These are phyloP conservation scores for Eimeria zaria DNA, from an alignment of 169 alveolate genomes.

Conservation along the genomic window DNA sequence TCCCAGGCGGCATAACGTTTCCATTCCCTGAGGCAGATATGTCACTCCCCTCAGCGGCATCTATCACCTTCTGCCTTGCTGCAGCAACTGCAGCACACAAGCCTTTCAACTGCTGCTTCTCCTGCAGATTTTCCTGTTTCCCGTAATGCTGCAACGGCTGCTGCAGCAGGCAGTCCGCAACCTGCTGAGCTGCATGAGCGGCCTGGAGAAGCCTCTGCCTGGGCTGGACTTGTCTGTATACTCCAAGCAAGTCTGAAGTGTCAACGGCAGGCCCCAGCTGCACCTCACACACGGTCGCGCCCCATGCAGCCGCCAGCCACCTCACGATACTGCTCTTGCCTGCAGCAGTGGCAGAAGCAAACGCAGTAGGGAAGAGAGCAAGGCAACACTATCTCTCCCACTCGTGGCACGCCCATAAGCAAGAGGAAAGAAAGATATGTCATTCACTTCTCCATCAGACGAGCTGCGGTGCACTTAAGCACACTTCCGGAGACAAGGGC, in stretches of 20 bases:
- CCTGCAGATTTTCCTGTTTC: background rate
- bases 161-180: constrained; percentile 1
- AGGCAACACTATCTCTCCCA: background rate
- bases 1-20: background rate
- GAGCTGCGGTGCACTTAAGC: background rate
- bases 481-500: background rate
- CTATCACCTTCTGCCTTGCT: background rate
- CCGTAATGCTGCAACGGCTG: background rate
- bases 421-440: background rate
- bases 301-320: constrained; percentile 84
- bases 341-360: constrained; percentile 28
- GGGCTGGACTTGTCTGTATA: constrained; percentile 84
- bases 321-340: constrained; percentile 83
- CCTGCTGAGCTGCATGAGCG: constrained; percentile 22
- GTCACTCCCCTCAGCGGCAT: background rate
- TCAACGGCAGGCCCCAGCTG: constrained; percentile 87
- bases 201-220: constrained; percentile 17
- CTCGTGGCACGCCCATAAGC: background rate
- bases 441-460: background rate
- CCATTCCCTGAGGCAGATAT: background rate
- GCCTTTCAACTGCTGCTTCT: background rate
- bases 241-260: constrained; percentile 88
- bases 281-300: constrained; percentile 80
- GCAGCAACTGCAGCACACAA: constrained; percentile 8
- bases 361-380: background rate